Evolutionary conservation across 306 rosid genomes (phyloP).

Genomic region (Senna tora): DNA sequence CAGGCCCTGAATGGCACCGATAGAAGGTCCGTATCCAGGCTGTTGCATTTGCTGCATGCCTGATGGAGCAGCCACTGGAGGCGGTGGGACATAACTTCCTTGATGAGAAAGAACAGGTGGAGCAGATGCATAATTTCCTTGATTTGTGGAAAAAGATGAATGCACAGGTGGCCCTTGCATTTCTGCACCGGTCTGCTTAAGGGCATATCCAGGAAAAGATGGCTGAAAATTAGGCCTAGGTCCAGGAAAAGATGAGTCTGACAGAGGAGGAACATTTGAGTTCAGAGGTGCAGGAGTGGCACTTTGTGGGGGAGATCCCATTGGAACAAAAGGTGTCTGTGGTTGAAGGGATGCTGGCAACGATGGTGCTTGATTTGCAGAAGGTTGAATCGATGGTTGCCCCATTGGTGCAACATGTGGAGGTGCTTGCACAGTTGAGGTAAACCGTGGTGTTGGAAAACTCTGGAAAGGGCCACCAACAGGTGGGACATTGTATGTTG

Average conservation of each 20-base stretch:
- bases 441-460: constrained; percentile 61
- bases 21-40: constrained; percentile 63
- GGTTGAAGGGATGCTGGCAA: constrained; percentile 52
- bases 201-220: constrained; percentile 74
- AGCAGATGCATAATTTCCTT: constrained; percentile 55
- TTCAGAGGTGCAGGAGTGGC: constrained; percentile 48
- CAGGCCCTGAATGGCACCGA: constrained; percentile 74
- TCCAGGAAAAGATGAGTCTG: constrained; percentile 54
- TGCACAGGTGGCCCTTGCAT: constrained; percentile 59
- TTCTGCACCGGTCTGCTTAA: constrained; percentile 56
- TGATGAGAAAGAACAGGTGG: constrained; percentile 55
- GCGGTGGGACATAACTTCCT: constrained; percentile 67
- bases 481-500: constrained; percentile 54
- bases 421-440: constrained; percentile 50
- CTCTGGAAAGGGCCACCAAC: constrained; percentile 57
- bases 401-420: constrained; percentile 53
- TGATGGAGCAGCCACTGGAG: constrained; percentile 58
- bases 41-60: constrained; percentile 70
- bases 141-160: constrained; percentile 61
- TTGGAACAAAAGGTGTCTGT: constrained; percentile 62
- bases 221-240: constrained; percentile 59
- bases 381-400: constrained; percentile 55
- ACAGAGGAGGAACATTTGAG: constrained; percentile 48
- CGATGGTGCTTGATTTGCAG: constrained; percentile 51
- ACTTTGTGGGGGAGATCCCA: constrained; percentile 70